Conservation (phyloP, 2,329 filamentous ascomycete genomes). For the Pochonia chlamydosporia region DNA sequence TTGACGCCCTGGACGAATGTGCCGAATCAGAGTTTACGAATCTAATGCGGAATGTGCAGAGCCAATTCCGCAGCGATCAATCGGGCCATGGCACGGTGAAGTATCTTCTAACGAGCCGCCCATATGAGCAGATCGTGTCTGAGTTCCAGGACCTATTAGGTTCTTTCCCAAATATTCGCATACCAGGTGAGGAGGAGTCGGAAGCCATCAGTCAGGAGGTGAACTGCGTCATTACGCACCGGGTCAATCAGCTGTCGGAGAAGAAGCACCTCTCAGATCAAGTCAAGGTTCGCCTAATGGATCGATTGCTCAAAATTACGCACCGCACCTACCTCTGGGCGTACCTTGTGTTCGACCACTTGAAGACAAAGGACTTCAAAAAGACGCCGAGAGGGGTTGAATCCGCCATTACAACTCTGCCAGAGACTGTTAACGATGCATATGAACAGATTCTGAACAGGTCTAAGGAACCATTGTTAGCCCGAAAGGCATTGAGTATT, state of each 20-base stretch:
- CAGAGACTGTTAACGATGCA: neutral
- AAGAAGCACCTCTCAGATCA: conserved; percentile 12
- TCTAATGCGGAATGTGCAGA: conserved; percentile 12
- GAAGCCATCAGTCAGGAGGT: conserved; percentile 31
- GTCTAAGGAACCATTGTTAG: neutral
- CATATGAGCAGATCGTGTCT: conserved; percentile 22
- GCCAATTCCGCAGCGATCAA: conserved; percentile 2
- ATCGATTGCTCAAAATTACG: conserved; percentile 11
- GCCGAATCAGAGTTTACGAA: conserved; percentile 11
- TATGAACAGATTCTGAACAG: neutral
- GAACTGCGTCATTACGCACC: conserved; percentile 25
- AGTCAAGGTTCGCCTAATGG: conserved; percentile 13
- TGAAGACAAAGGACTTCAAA: conserved; percentile 17
- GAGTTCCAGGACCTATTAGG: conserved; percentile 17
- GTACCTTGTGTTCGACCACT: conserved; percentile 26
- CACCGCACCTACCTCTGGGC: conserved; percentile 35
- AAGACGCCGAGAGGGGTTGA: conserved; percentile 15
- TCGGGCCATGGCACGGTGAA: conserved; percentile 18
- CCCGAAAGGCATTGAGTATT: neutral
- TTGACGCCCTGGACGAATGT: conserved; percentile 25
- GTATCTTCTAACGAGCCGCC: conserved; percentile 29
- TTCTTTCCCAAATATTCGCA: conserved; percentile 22
- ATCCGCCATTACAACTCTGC: conserved; percentile 9
- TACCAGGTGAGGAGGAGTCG: conserved; percentile 30
- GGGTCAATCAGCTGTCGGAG: conserved; percentile 15